Percentiles rank a stretch among this genome's conserved stretches.
These are phyloP conservation scores for Plantago major DNA, from an alignment of 257 asterid genomes.

Conservation along the genomic window DNA sequence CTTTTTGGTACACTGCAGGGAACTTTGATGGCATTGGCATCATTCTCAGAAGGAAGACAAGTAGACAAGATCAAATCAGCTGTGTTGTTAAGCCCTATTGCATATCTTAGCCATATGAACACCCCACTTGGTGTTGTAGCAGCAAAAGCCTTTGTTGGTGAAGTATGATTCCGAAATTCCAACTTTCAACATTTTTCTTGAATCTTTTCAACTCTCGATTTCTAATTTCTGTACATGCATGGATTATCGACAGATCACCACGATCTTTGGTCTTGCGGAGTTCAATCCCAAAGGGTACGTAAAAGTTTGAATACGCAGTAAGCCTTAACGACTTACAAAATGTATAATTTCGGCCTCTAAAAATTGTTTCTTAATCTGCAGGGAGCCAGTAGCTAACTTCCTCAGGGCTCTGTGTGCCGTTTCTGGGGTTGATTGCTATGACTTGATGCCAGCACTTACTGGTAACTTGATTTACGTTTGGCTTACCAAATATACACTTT, in stretches of 20 bases:
- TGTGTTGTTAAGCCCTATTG: constrained; percentile 69
- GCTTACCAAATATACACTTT: neutral
- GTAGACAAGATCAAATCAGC: constrained; percentile 78
- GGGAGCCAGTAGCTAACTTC: constrained; percentile 38
- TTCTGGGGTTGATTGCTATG: constrained; percentile 58
- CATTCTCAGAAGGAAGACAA: constrained; percentile 63
- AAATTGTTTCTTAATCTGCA: constrained; percentile 9
- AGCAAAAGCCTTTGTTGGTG: constrained; percentile 69
- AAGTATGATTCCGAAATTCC: constrained; percentile 32
- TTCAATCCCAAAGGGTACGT: constrained; percentile 66
- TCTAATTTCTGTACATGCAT: neutral
- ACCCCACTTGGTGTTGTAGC: constrained; percentile 53
- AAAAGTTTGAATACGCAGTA: neutral
- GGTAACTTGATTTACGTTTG: constrained; percentile 30
- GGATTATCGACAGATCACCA: constrained; percentile 45
- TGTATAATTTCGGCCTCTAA: neutral
- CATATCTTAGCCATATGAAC: constrained; percentile 76
- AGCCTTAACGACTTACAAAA: neutral
- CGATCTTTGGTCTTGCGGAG: constrained; percentile 66
- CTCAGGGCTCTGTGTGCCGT: constrained; percentile 38
- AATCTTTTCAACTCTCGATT: neutral
- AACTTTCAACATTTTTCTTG: neutral
- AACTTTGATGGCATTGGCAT: constrained; percentile 72
- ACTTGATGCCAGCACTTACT: constrained; percentile 55
- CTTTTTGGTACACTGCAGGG: constrained; percentile 40